Percentiles rank a stretch among this genome's conserved stretches.
phyloP scores from a whole-genome alignment of 2,329 filamentous ascomycete species.

The Hirsutella rhossiliensis region DNA sequence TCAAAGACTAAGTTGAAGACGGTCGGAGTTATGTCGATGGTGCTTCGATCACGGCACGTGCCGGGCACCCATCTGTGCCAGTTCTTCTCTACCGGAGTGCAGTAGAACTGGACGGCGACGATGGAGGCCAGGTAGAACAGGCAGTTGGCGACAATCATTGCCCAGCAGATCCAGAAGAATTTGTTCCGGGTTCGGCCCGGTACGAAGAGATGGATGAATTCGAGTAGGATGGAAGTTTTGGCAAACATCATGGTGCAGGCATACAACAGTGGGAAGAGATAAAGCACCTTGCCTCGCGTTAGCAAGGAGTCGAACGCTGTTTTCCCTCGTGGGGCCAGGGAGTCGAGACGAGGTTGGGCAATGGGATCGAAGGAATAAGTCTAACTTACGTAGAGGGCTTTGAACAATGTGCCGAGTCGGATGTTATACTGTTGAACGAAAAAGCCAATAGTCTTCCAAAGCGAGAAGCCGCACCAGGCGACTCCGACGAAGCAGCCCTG shows the following conservation, averaged over 20 bases:
- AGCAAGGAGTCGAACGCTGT: too few species aligned
- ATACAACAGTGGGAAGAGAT: too few species aligned
- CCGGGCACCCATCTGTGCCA: not conserved
- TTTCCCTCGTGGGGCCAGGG: too few species aligned
- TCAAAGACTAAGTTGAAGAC: constrained; percentile 1
- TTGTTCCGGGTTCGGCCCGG: not conserved
- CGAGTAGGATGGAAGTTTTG: constrained; percentile 2
- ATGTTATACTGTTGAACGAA: too few species aligned
- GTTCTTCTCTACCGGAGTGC: not conserved
- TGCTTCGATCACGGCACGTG: not conserved
- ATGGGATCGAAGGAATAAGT: too few species aligned
- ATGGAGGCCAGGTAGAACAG: not conserved
- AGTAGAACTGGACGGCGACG: not conserved
- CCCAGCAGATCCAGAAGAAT: constrained; percentile 1
- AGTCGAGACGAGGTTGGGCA: too few species aligned
- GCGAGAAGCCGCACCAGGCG: too few species aligned
- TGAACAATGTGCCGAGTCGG: too few species aligned
- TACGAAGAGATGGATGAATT: constrained; percentile 2
- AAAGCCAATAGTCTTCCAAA: too few species aligned
- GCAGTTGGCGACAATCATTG: not conserved
- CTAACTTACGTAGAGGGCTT: too few species aligned
- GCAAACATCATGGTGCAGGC: not conserved
- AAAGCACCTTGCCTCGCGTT: too few species aligned
- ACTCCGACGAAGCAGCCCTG: too few species aligned
- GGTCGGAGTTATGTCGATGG: not conserved